Percentiles rank a stretch among this genome's conserved stretches.
Conservation (phyloP, 257 asterid genomes). For the Eustoma russellianum region DNA sequence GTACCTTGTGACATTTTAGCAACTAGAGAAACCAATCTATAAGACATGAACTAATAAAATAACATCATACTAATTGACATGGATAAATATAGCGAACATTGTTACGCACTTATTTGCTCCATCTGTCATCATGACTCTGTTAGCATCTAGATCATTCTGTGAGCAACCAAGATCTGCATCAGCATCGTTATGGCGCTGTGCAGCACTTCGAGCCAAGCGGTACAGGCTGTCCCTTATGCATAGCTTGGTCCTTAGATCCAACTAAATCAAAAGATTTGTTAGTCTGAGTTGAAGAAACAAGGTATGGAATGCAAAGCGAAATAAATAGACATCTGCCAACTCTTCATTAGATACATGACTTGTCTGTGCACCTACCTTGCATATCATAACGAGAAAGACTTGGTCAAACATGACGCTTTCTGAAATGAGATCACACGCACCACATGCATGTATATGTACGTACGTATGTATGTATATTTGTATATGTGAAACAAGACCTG, state of each 20-base stretch:
- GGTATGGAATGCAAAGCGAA: background rate
- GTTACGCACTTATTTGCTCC: slow-evolving; percentile 46
- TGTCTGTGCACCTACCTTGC: too few species aligned
- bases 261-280: slow-evolving; percentile 34
- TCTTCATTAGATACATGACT: too few species aligned
- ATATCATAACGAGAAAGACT: too few species aligned
- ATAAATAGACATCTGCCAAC: background rate
- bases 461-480: too few species aligned
- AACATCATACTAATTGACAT: too few species aligned
- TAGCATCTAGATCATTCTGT: slow-evolving; percentile 36
- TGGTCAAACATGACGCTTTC: too few species aligned
- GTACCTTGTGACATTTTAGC: background rate
- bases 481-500: too few species aligned
- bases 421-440: too few species aligned
- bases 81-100: too few species aligned
- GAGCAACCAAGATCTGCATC: slow-evolving; percentile 16
- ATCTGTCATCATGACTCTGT: slow-evolving; percentile 30
- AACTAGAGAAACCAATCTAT: background rate
- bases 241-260: slow-evolving; percentile 73
- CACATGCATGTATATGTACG: too few species aligned
- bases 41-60: too few species aligned
- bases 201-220: slow-evolving; percentile 86
- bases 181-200: slow-evolving; percentile 47
- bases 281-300: slow-evolving; percentile 2
- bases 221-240: slow-evolving; percentile 88